A percentile compares a stretch with the other conserved stretches of the same genome.
Conservation (phyloP, 2,329 filamentous ascomycete genomes). For the Aspergillus fructus region DNA sequence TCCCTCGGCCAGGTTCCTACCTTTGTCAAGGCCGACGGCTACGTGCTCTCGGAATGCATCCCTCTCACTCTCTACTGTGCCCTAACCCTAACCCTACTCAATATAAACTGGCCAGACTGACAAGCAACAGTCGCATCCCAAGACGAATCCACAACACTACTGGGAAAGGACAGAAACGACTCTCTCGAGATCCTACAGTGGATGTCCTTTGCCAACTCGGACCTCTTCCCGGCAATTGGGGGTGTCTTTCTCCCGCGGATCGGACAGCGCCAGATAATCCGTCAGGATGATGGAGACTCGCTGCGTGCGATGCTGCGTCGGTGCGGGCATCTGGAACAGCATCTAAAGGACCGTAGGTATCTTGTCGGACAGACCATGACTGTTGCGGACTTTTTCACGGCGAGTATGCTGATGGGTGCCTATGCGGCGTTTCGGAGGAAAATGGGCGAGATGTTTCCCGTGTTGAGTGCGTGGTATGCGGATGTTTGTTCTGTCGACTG, state of each 20-base stretch:
- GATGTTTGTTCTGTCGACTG: neutral
- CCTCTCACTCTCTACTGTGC: slow-evolving; percentile 1
- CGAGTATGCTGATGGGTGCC: neutral
- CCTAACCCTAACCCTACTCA: neutral
- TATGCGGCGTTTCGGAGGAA: neutral
- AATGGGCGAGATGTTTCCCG: neutral
- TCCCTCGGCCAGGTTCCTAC: slow-evolving; percentile 1
- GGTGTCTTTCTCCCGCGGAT: neutral
- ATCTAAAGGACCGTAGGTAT: neutral
- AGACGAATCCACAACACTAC: slow-evolving; percentile 7
- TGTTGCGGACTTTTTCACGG: neutral
- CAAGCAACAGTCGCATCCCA: slow-evolving; percentile 9
- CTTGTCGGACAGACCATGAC: neutral
- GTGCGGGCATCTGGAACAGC: neutral
- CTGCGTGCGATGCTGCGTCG: neutral
- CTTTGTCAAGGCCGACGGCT: neutral
- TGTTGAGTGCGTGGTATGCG: neutral
- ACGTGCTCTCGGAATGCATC: neutral
- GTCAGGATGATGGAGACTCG: neutral
- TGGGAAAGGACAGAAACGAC: slow-evolving; percentile 8
- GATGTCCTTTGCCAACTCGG: slow-evolving; percentile 14
- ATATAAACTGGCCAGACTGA: neutral
- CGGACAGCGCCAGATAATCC: neutral
- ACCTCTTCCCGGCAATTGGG: neutral
- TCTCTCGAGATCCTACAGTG: slow-evolving; percentile 12